Evolutionary conservation across 1,284 basidiomycete genomes (phyloP), one percentile per base, ranked within the genome.

Genomic region (Boletus sp.): DNA sequence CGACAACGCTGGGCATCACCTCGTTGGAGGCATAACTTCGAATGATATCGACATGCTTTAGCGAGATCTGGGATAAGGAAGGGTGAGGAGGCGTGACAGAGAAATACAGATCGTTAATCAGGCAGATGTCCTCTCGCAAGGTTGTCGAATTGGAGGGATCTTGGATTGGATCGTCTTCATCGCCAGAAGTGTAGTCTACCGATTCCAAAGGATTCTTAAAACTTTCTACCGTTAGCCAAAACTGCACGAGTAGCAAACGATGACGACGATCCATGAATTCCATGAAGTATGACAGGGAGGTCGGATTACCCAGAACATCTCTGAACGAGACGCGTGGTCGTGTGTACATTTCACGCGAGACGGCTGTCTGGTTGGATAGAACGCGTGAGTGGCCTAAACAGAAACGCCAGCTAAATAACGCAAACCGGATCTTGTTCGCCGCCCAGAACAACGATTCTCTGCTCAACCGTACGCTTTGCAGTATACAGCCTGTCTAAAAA

Each of bases 121-220:
- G 86, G 26, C 81, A 76, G 17, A 95, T 84, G 59, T 97, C 94
- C 54, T 94, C 93, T 54, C 78, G 80, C 32, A 86, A 74, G 6
- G 84, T 88, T 12, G 76, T 73, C 2, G 78, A 77, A 9, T 74
- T 75, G 5, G 78, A 73, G n/a, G 74, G 66, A 49, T 79, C 77
- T 40, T 82, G 75, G n/a, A 84, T 73, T 5, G 75, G 70, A 48
- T 82, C 79, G 47, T 86, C 86, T 46, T 82, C 81, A 16, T 77
- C 80, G 2, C 78, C 81, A 22, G 81, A 81, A 25, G 76, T 79
- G 5, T 86, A 86, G 57, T 90, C 87, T 5, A 87, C 76, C 2
- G 81, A 81, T 64, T 97, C 94, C 16, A 99, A 73, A 0, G 95
- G 95, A 57, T 95, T 91, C 69, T 97, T 98, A 77, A 98, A 94